These are phyloP conservation scores for Thuja plicata DNA, from an alignment of 83 land plant genomes.

Conservation along the genomic window DNA sequence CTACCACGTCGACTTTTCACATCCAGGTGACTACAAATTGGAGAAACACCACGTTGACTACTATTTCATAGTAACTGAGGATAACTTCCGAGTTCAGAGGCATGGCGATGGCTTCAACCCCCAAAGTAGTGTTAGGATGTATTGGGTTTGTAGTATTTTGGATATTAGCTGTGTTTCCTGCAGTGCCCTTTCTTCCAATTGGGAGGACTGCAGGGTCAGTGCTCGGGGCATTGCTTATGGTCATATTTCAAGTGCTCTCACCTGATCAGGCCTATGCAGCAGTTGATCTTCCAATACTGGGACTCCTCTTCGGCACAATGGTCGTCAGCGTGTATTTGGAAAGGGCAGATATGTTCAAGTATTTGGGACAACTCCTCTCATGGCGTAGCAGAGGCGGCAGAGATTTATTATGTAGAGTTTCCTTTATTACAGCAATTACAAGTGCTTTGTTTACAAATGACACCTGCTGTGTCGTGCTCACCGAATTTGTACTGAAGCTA, in stretches of 20 bases:
- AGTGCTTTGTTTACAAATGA: constrained; percentile 85
- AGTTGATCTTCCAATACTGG: constrained; percentile 69
- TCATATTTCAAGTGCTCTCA: constrained; percentile 53
- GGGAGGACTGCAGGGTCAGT: constrained; percentile 81
- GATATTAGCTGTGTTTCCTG: constrained; percentile 76
- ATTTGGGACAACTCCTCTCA: constrained; percentile 58
- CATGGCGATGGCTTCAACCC: constrained; percentile 44
- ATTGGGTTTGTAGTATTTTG: constrained; percentile 67
- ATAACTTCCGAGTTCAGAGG: background rate
- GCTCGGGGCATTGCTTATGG: constrained; percentile 81
- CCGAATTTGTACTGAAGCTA: constrained; percentile 72
- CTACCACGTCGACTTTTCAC: too few species aligned
- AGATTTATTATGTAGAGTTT: constrained; percentile 68
- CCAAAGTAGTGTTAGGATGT: constrained; percentile 57
- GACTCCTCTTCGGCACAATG: constrained; percentile 78
- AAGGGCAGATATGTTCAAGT: constrained; percentile 64
- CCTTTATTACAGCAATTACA: constrained; percentile 68
- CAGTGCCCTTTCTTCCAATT: constrained; percentile 73
- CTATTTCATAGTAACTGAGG: background rate
- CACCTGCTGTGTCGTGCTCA: constrained; percentile 73
- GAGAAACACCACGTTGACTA: background rate
- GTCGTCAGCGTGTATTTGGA: constrained; percentile 70
- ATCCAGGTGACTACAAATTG: too few species aligned
- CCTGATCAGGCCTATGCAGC: constrained; percentile 68
- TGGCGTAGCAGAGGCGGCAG: constrained; percentile 74